Percentiles rank a stretch among this genome's conserved stretches.
Conservation (phyloP, 345 rosid genomes). For the Raphanus raphanistrum region DNA sequence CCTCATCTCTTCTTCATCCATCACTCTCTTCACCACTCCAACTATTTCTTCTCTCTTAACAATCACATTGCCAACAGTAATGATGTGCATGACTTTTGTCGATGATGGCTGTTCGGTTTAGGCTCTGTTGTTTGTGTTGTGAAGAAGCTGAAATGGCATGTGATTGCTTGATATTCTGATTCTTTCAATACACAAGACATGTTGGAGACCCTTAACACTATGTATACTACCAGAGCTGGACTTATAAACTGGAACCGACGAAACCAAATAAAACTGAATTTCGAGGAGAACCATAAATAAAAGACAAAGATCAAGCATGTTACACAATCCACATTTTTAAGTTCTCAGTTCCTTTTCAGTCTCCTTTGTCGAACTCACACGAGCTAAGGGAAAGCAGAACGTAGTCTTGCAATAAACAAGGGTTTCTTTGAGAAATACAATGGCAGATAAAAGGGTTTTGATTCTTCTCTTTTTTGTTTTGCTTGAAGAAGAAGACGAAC, state of each 20-base stretch:
- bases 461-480: constrained; percentile 16
- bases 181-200: constrained; percentile 19
- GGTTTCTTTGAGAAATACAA: constrained; percentile 21
- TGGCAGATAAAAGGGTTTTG: constrained; percentile 20
- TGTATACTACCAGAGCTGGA: neutral
- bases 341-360: constrained; percentile 16
- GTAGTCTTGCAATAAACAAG: constrained; percentile 34
- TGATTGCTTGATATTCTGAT: constrained; percentile 17
- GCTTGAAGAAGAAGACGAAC: constrained; percentile 30
- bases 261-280: neutral
- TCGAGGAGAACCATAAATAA: neutral
- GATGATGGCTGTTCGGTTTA: neutral
- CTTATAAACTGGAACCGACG: neutral
- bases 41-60: constrained; percentile 43
- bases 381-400: constrained; percentile 2
- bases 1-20: constrained; percentile 48
- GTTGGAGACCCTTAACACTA: neutral
- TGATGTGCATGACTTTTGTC: neutral
- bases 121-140: neutral
- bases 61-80: constrained; percentile 17
- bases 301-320: constrained; percentile 19
- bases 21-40: constrained; percentile 43
- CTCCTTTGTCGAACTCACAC: constrained; percentile 13
- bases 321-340: constrained; percentile 28
- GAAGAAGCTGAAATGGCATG: constrained; percentile 20